Base-by-base conservation (phyloP, 2,329 filamentous ascomycete species). In the Fusarium robinianum region DNA sequence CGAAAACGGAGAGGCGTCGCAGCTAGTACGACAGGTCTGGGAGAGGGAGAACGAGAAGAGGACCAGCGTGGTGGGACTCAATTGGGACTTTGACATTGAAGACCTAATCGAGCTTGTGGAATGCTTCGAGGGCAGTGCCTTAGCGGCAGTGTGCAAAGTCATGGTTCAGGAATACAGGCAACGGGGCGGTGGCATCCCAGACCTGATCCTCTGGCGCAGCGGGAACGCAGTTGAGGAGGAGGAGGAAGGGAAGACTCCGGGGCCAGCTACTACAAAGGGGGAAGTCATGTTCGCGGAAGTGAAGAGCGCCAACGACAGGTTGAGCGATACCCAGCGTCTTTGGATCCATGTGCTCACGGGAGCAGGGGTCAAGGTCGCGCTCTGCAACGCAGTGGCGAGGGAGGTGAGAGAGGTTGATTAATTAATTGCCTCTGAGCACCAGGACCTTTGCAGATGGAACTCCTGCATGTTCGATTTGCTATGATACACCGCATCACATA, bases 261-360 rank as follows among this genome's bases (percentile, higher is more conserved):
- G 53, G 31, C 51, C 66, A 49, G 49, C 52, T 60, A 64, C 63
- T 55, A 72, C 70, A 41, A 73, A 63, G 43, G 74, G 75, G 25
- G 79, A 87, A 63, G 84, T 88, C 53, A 84, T 90, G 78, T 92
- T 94, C 67, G 78, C 78, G 5, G 85, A 89, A 67, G 87, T 90
- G 44, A 90, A 91, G 73, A 88, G 84, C 56, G 85, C 84, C 65
- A 96, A 96, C 68, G 94, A 99, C 75, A 83, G 90, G 25, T 73
- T 99, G 62, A 97, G 92, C 68, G 94, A 99, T 73, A 95, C 91
- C 12, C 94, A 99, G 72, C 76, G 94, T 58, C 77, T 99, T 56
- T 99, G 94, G 94, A 96, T 97, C 61, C 89, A 97, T 74, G 90
- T 96, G 6, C 76, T 99, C 39, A 86, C 84, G 6, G 85, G 86